Percentiles rank a stretch among this genome's conserved stretches.
Conservation (phyloP, 2,329 filamentous ascomycete genomes). For the Aspergillus hortae region DNA sequence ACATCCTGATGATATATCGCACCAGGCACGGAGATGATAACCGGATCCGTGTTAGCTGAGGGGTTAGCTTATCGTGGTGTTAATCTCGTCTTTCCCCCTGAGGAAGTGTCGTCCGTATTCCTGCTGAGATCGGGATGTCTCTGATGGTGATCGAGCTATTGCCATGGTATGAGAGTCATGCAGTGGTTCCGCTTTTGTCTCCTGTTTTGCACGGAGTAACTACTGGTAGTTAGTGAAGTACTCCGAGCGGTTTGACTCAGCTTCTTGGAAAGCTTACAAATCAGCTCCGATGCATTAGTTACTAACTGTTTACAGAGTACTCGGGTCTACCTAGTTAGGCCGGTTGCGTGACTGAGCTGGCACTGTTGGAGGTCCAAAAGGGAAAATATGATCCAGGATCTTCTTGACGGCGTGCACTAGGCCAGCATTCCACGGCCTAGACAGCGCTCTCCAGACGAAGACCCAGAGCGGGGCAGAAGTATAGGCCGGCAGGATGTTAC, state of each 20-base stretch:
- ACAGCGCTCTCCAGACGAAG: neutral
- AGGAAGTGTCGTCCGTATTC: neutral
- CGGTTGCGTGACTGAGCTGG: no score
- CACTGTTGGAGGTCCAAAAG: no score
- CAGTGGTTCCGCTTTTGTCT: neutral
- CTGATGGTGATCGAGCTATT: neutral
- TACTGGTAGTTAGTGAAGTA: no score
- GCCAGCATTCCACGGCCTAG: neutral
- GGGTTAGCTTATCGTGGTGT: neutral
- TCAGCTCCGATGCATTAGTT: no score
- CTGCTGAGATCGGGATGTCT: neutral
- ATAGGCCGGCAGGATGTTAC: neutral
- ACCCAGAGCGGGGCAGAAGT: neutral
- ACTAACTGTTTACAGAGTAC: no score
- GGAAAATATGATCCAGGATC: no score
- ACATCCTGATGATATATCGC: neutral
- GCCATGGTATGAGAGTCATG: neutral
- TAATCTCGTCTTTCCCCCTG: neutral
- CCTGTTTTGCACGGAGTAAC: no score
- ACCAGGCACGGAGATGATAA: constrained; percentile 5
- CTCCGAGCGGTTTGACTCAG: no score
- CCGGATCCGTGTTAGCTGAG: neutral
- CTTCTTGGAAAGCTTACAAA: no score
- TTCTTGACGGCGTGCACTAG: no score
- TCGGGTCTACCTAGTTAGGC: no score